Evolutionary conservation across 1,284 basidiomycete species (phyloP).

Genomic region (Sanghuangporus weigelae): DNA sequence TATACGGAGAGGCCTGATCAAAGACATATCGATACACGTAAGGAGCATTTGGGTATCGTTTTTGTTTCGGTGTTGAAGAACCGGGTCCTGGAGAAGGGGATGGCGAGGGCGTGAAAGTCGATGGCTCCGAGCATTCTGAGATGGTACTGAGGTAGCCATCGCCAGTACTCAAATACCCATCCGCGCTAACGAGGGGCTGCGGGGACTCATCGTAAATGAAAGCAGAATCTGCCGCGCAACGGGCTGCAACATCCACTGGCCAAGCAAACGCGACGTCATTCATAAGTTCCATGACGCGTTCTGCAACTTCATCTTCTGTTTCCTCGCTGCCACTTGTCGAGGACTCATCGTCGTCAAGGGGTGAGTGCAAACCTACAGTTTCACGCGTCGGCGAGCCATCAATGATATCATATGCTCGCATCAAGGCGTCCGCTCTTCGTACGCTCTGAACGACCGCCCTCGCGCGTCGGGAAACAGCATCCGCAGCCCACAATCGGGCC

Average conservation of each 20-base stretch:
- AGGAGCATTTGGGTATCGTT: constrained; percentile 10
- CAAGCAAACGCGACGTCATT: constrained; percentile 69
- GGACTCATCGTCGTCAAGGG: constrained; percentile 3
- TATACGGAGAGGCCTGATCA: constrained; percentile 66
- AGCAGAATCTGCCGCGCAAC: constrained; percentile 16
- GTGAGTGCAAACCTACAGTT: neutral
- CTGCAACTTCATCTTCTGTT: constrained; percentile 50
- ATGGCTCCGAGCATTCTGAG: constrained; percentile 4
- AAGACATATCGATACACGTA: constrained; percentile 72
- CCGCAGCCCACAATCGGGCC: constrained; percentile 55
- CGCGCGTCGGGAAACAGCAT: constrained; percentile 55
- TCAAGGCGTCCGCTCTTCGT: constrained; percentile 48
- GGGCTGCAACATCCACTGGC: constrained; percentile 59
- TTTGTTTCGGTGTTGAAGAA: neutral
- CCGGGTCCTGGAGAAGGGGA: neutral
- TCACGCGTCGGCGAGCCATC: constrained; percentile 7
- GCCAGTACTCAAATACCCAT: neutral
- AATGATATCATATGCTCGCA: constrained; percentile 63
- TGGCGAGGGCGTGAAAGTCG: neutral
- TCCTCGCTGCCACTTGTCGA: constrained; percentile 8
- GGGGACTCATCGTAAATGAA: constrained; percentile 13
- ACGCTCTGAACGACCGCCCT: constrained; percentile 69
- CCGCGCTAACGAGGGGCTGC: neutral
- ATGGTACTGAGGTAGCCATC: constrained; percentile 8
- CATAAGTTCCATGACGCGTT: constrained; percentile 62